Base-by-base conservation (phyloP, 2,329 filamentous ascomycete genomes). In the Orbilia blumenaviensis region DNA sequence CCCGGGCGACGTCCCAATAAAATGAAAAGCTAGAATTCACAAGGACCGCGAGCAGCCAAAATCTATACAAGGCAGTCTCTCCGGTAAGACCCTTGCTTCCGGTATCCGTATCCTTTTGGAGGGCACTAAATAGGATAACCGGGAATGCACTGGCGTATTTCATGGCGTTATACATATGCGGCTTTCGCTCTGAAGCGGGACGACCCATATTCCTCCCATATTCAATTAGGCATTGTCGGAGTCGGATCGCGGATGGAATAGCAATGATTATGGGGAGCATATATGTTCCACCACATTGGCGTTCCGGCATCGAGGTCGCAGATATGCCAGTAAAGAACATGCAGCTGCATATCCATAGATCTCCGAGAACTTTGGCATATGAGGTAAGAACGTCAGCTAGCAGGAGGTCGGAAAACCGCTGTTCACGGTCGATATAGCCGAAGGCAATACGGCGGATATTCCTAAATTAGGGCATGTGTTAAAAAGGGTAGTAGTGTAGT, bases 121-220 rank as follows among this genome's bases (percentile, higher is more conserved):
- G 83, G 0, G 93, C 89, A 74, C 89, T 90, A 63, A 97, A 86
- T 44, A 94, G 86, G 80, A 98, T 92, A 66, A 98, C 94, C 2
- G 95, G 95, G 81, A 98, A 97, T 0, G 94, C 93, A 8, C 90
- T 93, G n/a, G 91, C 88, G 83, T 99, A 99, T 84, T 99, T 99
- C 80, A 93, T 84, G 8, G 94, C 94, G 86, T 99, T 99, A 82
- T 93, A 93, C 29, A 97, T 85, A 83, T 97, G 93, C 82, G 94
- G 92, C 3, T 92, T 78, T 29, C 77, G 62, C 36, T 80, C 79
- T 1, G 56, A 80, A 25, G 80, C 80, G 72, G 82, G 79, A 77
- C 84, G 82, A 77, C 82, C 81, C 88, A 86, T 25, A 85, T 85
- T 78, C 94, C 94, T 90, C 29, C 87, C 81, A 82, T 92, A 97